phyloP scores from a whole-genome alignment of 305 asterid species.

The Fraxinus floribunda region DNA sequence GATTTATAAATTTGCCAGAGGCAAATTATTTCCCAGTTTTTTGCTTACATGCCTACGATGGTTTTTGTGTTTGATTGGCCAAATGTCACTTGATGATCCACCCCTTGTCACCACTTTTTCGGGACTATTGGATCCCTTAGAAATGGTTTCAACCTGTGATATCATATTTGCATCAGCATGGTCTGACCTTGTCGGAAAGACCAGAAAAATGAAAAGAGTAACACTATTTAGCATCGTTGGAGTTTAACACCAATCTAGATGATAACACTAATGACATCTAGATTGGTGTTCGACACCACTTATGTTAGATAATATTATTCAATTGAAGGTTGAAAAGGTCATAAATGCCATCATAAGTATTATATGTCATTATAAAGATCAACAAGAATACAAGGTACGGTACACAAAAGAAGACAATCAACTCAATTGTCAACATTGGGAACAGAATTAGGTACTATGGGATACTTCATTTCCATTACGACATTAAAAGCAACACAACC shows the following conservation, averaged over 20 bases:
- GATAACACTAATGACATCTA: too few species aligned
- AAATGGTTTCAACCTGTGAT: conserved; percentile 34
- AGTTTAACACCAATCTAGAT: too few species aligned
- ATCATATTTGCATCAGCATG: conserved; percentile 40
- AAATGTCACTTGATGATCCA: conserved; percentile 31
- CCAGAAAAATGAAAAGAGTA: too few species aligned
- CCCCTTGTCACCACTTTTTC: conserved; percentile 16
- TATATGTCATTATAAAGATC: too few species aligned
- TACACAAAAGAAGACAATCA: too few species aligned
- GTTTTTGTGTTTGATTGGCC: conserved; percentile 14
- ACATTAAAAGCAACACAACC: not conserved
- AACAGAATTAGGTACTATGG: not conserved
- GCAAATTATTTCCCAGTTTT: not conserved
- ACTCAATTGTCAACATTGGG: too few species aligned
- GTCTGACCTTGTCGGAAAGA: not conserved
- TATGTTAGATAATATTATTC: too few species aligned
- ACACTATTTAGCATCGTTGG: too few species aligned
- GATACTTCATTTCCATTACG: not conserved
- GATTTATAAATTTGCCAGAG: not conserved
- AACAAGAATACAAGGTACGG: too few species aligned
- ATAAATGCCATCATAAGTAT: too few species aligned
- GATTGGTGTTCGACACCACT: too few species aligned
- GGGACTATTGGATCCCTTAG: conserved; percentile 19
- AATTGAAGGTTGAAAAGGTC: too few species aligned
- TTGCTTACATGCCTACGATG: not conserved